Evolutionary conservation across 2,329 filamentous ascomycete genomes (phyloP).

Genomic region (Penicillium sp.): DNA sequence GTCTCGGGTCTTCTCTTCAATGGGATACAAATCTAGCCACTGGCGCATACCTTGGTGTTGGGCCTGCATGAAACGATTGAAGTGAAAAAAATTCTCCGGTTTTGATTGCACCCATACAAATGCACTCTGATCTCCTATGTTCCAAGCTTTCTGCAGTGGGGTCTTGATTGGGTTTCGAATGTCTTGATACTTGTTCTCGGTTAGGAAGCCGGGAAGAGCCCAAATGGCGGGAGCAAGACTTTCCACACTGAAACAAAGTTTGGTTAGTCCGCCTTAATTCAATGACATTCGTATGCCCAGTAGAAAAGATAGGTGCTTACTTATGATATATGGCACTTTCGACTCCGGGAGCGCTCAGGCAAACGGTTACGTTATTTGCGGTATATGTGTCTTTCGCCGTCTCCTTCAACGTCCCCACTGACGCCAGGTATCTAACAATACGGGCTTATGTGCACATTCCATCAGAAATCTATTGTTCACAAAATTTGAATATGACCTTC

Average conservation of each 20-base stretch:
- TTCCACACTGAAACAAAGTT: no score
- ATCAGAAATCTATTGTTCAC: no score
- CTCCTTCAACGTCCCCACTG: conserved; percentile 16
- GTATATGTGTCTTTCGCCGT: conserved; percentile 16
- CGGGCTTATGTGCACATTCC: conserved; percentile 10
- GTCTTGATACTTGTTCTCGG: neutral
- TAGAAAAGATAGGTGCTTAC: neutral
- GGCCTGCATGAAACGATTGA: conserved; percentile 5
- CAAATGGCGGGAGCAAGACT: no score
- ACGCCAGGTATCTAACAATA: conserved; percentile 24
- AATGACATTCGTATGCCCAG: no score
- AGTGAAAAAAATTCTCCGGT: conserved; percentile 1
- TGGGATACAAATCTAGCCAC: conserved; percentile 1
- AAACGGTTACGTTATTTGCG: conserved; percentile 19
- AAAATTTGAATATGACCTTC: neutral
- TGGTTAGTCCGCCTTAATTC: no score
- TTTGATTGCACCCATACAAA: conserved; percentile 1
- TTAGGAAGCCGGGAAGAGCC: conserved; percentile 2
- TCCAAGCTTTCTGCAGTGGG: conserved; percentile 4
- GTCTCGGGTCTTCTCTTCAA: neutral
- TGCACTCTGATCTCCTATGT: neutral
- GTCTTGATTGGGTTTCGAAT: neutral
- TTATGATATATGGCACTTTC: conserved; percentile 20
- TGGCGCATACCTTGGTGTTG: conserved; percentile 4
- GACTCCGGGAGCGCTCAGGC: conserved; percentile 14